Conservation (phyloP, 2,329 filamentous ascomycete species). For the Neurospora crassa region DNA sequence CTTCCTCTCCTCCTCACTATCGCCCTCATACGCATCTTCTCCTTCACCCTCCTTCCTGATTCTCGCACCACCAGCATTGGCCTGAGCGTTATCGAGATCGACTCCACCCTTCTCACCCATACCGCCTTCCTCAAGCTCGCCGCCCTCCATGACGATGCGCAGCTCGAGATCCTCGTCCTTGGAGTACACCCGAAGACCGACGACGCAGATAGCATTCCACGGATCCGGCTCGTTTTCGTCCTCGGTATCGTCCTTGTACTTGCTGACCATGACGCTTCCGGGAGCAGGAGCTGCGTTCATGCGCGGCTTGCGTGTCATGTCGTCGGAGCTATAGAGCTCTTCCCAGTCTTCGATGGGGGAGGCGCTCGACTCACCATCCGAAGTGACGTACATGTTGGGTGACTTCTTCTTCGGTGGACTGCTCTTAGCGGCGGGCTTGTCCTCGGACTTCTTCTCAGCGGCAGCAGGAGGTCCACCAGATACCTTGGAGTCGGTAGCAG, state of each 20-base stretch:
- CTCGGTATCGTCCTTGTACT: conserved; percentile 38
- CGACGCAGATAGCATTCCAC: conserved; percentile 54
- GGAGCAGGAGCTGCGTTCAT: conserved; percentile 26
- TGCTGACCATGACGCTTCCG: conserved; percentile 10
- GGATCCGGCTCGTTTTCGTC: conserved; percentile 46
- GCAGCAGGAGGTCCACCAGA: conserved; percentile 15
- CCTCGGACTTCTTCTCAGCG: not conserved
- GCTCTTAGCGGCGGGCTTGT: conserved; percentile 1
- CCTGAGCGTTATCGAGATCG: conserved; percentile 47
- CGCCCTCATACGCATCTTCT: conserved; percentile 23
- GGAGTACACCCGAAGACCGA: conserved; percentile 52
- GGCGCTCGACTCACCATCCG: conserved; percentile 47
- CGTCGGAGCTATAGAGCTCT: conserved; percentile 48
- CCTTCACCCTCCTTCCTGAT: conserved; percentile 17
- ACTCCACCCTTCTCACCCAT: conserved; percentile 48
- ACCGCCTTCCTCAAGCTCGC: conserved; percentile 41
- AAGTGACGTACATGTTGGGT: conserved; percentile 28
- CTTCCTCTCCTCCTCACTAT: conserved; percentile 21
- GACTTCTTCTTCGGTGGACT: conserved; percentile 15
- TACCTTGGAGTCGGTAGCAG: conserved; percentile 9
- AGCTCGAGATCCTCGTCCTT: conserved; percentile 44
- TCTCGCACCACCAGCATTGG: conserved; percentile 41
- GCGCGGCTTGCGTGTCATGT: conserved; percentile 43
- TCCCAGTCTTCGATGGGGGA: conserved; percentile 52
- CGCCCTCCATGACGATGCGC: conserved; percentile 47